phyloP scores from a whole-genome alignment of 371 early-diverging fungal genomes.

The Apophysomyces trapeziformis region DNA sequence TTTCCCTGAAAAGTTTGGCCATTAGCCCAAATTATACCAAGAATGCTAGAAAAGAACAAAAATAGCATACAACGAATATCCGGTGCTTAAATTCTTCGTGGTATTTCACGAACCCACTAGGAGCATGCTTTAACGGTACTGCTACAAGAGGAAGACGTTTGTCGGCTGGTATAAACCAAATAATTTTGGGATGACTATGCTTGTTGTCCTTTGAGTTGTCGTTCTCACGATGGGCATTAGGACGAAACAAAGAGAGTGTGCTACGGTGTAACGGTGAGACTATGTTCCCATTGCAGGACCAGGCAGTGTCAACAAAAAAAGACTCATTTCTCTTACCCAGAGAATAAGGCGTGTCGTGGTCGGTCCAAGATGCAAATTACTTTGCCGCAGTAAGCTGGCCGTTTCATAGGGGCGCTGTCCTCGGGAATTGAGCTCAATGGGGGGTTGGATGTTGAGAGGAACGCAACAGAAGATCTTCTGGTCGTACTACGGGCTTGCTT shows the following conservation, averaged over 20 bases:
- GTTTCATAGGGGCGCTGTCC: neutral
- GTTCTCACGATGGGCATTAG: conserved; percentile 24
- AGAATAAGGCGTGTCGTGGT: conserved; percentile 32
- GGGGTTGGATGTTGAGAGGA: neutral
- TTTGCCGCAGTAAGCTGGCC: conserved; percentile 36
- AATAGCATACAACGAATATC: conserved; percentile 34
- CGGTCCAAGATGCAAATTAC: conserved; percentile 42
- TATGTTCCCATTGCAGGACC: no score
- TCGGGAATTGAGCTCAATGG: conserved; percentile 31
- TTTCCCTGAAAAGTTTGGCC: conserved; percentile 22
- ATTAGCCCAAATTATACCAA: neutral
- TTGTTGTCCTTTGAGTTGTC: conserved; percentile 31
- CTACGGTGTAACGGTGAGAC: conserved; percentile 12
- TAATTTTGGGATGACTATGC: conserved; percentile 28
- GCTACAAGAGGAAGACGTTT: conserved; percentile 65
- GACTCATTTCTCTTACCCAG: conserved; percentile 31
- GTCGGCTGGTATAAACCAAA: conserved; percentile 73
- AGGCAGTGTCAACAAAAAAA: neutral
- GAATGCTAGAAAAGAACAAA: conserved; percentile 3
- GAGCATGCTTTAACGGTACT: conserved; percentile 50
- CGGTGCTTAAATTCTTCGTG: conserved; percentile 44
- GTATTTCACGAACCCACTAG: conserved; percentile 34
- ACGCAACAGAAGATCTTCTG: conserved; percentile 21
- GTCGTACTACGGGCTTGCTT: conserved; percentile 24
- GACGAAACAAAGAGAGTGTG: conserved; percentile 36